phyloP scores from a whole-genome alignment of 106 monocot genomes.

The Agapanthus africanus region DNA sequence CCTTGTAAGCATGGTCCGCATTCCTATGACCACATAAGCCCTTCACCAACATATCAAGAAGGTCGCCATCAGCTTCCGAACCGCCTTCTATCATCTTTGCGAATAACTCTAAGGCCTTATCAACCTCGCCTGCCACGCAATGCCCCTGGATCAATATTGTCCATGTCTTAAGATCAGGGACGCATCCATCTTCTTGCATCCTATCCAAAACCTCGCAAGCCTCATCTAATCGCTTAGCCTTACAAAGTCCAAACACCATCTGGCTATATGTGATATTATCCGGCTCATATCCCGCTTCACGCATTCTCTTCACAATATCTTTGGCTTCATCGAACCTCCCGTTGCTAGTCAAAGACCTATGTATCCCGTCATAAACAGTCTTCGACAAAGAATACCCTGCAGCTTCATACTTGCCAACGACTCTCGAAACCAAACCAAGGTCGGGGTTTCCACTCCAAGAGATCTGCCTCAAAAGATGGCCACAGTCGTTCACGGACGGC shows the following conservation, averaged over 20 bases:
- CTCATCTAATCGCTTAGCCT: constrained; percentile 64
- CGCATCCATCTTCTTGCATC: constrained; percentile 52
- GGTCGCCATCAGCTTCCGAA: constrained; percentile 50
- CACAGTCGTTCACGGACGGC: constrained; percentile 67
- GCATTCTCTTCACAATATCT: constrained; percentile 67
- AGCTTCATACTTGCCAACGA: constrained; percentile 66
- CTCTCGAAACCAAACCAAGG: constrained; percentile 57
- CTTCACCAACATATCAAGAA: constrained; percentile 66
- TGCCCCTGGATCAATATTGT: constrained; percentile 81
- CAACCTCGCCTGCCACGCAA: constrained; percentile 45
- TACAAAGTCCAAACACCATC: constrained; percentile 82
- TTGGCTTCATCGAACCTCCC: constrained; percentile 65
- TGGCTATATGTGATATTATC: constrained; percentile 96
- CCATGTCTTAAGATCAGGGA: constrained; percentile 93
- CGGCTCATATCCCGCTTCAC: constrained; percentile 49
- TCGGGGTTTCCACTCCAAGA: constrained; percentile 41
- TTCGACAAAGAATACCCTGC: constrained; percentile 61
- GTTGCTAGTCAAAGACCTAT: constrained; percentile 59
- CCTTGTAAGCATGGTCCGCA: constrained; percentile 29
- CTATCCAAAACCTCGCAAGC: constrained; percentile 64
- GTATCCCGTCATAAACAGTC: constrained; percentile 83
- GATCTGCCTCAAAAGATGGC: constrained; percentile 61
- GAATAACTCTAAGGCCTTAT: constrained; percentile 49
- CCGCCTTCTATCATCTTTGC: constrained; percentile 58
- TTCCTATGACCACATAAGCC: constrained; percentile 46